Conservation (phyloP, 768 basidiomycete species). For the Lentinula sp. region DNA sequence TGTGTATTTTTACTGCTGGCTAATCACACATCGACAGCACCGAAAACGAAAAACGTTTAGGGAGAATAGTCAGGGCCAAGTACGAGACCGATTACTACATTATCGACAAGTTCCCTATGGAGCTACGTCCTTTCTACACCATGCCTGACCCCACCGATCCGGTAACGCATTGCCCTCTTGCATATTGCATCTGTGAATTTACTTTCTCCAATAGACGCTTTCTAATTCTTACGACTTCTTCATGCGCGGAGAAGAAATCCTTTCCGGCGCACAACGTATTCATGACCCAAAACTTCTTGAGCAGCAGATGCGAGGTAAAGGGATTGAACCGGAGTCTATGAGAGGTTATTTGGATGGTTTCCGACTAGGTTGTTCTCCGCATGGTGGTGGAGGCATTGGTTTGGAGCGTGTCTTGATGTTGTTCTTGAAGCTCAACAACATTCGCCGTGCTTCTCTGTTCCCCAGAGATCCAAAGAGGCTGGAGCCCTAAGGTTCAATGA, state of each 20-base stretch:
- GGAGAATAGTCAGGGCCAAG: constrained; percentile 83
- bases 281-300: constrained; percentile 82
- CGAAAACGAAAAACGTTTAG: constrained; percentile 91
- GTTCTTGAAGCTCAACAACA: constrained; percentile 95
- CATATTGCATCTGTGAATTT: constrained; percentile 4
- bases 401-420: constrained; percentile 95
- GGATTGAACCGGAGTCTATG: constrained; percentile 90
- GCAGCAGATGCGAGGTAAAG: constrained; percentile 81
- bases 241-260: constrained; percentile 98
- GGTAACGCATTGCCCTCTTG: constrained; percentile 33
- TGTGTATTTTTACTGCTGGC: not conserved
- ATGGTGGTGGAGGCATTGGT: constrained; percentile 96
- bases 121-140: constrained; percentile 96
- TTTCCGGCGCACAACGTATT: constrained; percentile 96
- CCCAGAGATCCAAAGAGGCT: constrained; percentile 95
- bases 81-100: constrained; percentile 99
- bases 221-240: constrained; percentile 99
- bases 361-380: constrained; percentile 90
- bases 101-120: constrained; percentile 97
- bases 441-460: constrained; percentile 88
- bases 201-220: constrained; percentile 47
- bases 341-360: constrained; percentile 91
- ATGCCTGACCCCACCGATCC: constrained; percentile 95
- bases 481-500: constrained; percentile 52
- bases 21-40: constrained; percentile 48